Evolutionary conservation across 495 filamentous ascomycete genomes (phyloP), one percentile per base, ranked within the genome.

Genomic region (Hypoxylon fragiforme): DNA sequence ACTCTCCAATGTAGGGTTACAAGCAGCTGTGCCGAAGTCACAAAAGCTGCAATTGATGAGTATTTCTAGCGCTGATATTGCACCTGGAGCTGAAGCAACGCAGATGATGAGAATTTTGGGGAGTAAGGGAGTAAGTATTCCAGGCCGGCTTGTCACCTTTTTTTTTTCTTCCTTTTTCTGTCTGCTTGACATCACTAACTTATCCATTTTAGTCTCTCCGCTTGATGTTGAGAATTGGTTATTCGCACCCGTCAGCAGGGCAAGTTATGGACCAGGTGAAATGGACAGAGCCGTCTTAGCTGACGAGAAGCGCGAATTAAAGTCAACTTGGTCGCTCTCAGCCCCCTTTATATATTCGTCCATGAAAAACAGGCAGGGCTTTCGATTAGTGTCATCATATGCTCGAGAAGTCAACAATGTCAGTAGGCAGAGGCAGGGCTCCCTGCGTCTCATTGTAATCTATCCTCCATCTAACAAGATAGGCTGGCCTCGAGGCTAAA

Each of bases 11-110:
- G 88, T 97, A 13, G 85, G 85, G 4, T 66, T 98, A 44, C 95
- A 97, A 70, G 95, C 92, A 38, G 94, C 94, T 3, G 94, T 97
- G 54, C 95, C 94, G 4, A 97, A 96, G 75, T 90, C 85, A 28
- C 95, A 97, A 71, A 92, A 89, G 63, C 69, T 98, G 54, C 89
- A 95, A 68, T 74, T 98, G 41, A 86, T 91, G 63, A 88, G 86
- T 44, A 94, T 98, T 51, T 94, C 85, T 46, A 86, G 81, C 60
- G 70, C 84, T 1, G 90, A 95, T 35, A 67, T 98, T 12, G 83
- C 79, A 9, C 78, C 81, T 2, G 90, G 90, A 2, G 80, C 85
- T 12, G 92, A 97, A 60, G 95, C 89, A 11, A 88, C 85, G 44
- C 92, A 97, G 70, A 75, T 81, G 57, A 91, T 98, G 88, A 88